phyloP scores from a whole-genome alignment of 2,329 filamentous ascomycete genomes.

The Diaporthe eres region DNA sequence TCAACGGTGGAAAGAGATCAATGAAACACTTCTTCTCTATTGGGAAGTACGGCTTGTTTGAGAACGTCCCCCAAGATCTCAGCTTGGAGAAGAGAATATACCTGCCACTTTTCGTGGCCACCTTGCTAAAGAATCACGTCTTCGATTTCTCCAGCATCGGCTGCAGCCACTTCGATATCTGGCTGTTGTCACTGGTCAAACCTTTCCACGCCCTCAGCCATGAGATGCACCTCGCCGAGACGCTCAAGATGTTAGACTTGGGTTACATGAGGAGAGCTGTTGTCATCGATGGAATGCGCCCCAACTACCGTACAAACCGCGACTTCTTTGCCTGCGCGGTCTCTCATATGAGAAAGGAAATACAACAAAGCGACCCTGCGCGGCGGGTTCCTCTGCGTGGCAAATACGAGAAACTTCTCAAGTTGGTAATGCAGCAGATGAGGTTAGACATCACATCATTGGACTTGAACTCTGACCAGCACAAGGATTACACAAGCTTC shows the following conservation, averaged over 20 bases:
- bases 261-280: constrained; percentile 59
- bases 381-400: constrained; percentile 54
- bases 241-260: constrained; percentile 58
- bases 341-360: constrained; percentile 63
- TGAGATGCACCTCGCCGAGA: constrained; percentile 64
- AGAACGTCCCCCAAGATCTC: constrained; percentile 56
- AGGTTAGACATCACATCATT: constrained; percentile 62
- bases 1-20: constrained; percentile 57
- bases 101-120: constrained; percentile 65
- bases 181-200: constrained; percentile 66
- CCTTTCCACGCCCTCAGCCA: constrained; percentile 61
- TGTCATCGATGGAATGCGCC: constrained; percentile 53
- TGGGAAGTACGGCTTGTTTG: constrained; percentile 66
- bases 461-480: constrained; percentile 53
- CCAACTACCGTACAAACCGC: constrained; percentile 64
- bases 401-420: constrained; percentile 61
- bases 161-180: constrained; percentile 64
- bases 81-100: constrained; percentile 59
- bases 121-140: constrained; percentile 62
- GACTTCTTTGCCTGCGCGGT: constrained; percentile 66
- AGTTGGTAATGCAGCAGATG: constrained; percentile 67
- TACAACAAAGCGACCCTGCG: constrained; percentile 56
- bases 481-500: constrained; percentile 65
- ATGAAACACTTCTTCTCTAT: constrained; percentile 61
- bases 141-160: constrained; percentile 63